A percentile compares a stretch with the other conserved stretches of the same genome.
phyloP scores from a whole-genome alignment of 1,284 basidiomycete genomes.

The Inonotus hispidus region DNA sequence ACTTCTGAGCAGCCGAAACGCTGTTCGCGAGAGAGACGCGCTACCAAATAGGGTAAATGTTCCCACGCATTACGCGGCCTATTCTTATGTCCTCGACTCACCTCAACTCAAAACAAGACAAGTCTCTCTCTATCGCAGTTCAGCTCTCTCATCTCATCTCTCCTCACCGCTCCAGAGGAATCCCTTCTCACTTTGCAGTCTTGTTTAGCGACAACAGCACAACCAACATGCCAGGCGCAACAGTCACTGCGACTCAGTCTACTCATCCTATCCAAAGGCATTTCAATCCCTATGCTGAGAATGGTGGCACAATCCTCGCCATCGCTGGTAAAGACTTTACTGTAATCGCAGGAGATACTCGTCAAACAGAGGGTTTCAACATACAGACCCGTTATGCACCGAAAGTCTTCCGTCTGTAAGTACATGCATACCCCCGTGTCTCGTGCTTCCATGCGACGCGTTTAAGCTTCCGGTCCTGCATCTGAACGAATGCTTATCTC shows the following conservation, averaged over 20 bases:
- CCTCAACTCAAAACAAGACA: background rate
- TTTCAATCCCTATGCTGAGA: slow-evolving; percentile 87
- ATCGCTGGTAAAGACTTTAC: slow-evolving; percentile 89
- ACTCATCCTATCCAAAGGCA: slow-evolving; percentile 37
- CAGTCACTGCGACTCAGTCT: background rate
- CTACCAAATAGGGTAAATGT: background rate
- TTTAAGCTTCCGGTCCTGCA: background rate
- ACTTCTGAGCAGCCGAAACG: slow-evolving; percentile 2
- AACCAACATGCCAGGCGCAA: slow-evolving; percentile 12
- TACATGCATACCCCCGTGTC: slow-evolving; percentile 21
- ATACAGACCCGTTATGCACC: slow-evolving; percentile 97
- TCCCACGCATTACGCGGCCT: slow-evolving; percentile 15
- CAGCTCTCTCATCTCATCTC: background rate
- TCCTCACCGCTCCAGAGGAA: background rate
- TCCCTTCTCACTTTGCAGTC: background rate
- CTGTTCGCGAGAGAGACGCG: background rate
- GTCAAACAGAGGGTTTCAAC: slow-evolving; percentile 90
- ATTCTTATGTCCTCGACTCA: slow-evolving; percentile 11
- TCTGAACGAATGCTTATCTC: background rate
- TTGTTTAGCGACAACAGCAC: background rate
- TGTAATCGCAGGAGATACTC: slow-evolving; percentile 91
- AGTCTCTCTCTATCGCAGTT: no score
- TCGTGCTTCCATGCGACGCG: slow-evolving; percentile 7
- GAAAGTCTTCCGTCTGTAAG: slow-evolving; percentile 80
- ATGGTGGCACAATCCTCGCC: slow-evolving; percentile 92